Evolutionary conservation across 306 rosid species (phyloP).

Genomic region (Cucumis hystrix): DNA sequence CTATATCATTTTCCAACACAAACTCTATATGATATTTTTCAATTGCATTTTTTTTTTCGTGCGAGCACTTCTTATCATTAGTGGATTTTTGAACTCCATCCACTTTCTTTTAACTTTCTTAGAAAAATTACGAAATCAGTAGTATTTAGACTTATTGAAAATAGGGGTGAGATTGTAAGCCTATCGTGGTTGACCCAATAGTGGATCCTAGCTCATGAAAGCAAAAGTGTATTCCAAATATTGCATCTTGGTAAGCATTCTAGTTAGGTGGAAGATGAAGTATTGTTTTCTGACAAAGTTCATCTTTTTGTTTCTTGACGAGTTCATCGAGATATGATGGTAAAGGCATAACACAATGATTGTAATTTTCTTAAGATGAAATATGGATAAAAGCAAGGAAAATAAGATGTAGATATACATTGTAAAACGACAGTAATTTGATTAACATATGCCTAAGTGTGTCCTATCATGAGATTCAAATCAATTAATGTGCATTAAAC

Average conservation of each 20-base stretch:
- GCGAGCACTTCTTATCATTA: not conserved
- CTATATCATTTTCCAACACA: not conserved
- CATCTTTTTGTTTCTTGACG: no score
- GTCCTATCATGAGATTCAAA: no score
- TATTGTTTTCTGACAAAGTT: no score
- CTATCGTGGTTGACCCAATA: constrained; percentile 14
- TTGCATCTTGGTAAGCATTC: constrained; percentile 48
- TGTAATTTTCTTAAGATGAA: not conserved
- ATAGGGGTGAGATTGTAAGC: constrained; percentile 22
- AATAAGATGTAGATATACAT: not conserved
- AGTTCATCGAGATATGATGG: not conserved
- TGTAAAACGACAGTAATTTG: not conserved
- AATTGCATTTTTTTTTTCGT: constrained; percentile 10
- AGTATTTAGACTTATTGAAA: constrained; percentile 15
- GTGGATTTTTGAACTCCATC: constrained; percentile 9
- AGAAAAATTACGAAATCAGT: constrained; percentile 16
- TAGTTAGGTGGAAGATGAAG: not conserved
- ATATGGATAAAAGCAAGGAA: not conserved
- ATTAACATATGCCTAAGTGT: no score
- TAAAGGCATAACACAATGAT: not conserved
- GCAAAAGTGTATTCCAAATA: constrained; percentile 32
- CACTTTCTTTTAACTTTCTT: constrained; percentile 11
- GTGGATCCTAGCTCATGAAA: constrained; percentile 22
- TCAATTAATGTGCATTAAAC: no score
- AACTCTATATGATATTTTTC: constrained; percentile 10